A percentile compares a stretch with the other conserved stretches of the same genome.
Conservation (phyloP, 345 rosid species). For the Eucalyptus albens region DNA sequence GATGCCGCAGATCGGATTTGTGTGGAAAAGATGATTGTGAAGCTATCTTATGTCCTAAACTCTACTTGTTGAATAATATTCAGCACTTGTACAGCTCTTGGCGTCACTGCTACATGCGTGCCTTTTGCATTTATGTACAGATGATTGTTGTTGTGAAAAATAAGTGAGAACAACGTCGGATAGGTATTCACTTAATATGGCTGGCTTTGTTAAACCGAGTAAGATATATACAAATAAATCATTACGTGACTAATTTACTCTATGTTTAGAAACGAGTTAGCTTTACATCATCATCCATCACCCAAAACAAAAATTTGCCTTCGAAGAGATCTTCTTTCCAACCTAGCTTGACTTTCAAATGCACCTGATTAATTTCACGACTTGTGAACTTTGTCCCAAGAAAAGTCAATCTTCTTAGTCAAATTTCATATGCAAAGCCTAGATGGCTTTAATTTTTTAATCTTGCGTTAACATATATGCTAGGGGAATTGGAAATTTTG, state of each 20-base stretch:
- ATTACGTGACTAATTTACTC: background rate
- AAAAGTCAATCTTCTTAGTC: background rate
- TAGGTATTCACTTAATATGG: too few relatives aligned
- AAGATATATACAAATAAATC: background rate
- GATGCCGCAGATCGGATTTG: background rate
- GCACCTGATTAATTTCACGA: background rate
- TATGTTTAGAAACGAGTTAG: background rate
- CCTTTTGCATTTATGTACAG: background rate
- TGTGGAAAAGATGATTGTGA: background rate
- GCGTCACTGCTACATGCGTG: background rate
- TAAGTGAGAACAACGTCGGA: too few relatives aligned
- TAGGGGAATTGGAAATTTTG: background rate
- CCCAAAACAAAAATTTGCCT: background rate
- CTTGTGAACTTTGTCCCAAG: background rate
- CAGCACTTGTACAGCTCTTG: background rate
- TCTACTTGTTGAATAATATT: background rate
- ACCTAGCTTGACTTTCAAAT: background rate
- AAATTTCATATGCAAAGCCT: background rate
- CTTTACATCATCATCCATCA: background rate
- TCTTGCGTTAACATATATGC: fast-evolving
- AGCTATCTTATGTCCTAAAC: background rate
- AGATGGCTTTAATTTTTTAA: too few relatives aligned
- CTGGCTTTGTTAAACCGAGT: too few relatives aligned
- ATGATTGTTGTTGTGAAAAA: background rate
- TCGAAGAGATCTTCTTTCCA: background rate